These are phyloP conservation scores for Datisca glomerata DNA, from an alignment of 306 rosid genomes.

Conservation along the genomic window DNA sequence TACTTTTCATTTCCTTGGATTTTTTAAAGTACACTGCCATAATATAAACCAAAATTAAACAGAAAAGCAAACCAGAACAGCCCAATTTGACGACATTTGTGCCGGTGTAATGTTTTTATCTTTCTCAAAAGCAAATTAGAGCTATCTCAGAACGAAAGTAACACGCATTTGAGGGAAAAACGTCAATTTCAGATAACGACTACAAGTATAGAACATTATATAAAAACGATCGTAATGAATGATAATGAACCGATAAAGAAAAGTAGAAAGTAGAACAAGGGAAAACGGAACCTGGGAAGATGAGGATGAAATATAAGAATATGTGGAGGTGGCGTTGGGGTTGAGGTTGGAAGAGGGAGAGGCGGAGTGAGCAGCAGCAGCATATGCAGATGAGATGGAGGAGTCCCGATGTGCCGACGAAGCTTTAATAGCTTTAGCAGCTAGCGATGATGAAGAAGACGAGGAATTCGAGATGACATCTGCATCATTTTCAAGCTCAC, in stretches of 20 bases:
- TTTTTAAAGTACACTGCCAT: no score
- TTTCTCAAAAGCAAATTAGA: no score
- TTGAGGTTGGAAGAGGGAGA: conserved; percentile 21
- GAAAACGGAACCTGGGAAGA: conserved; percentile 9
- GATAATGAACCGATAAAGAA: not conserved
- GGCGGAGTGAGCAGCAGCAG: conserved; percentile 37
- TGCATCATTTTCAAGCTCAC: conserved; percentile 8
- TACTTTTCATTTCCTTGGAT: no score
- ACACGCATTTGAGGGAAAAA: no score
- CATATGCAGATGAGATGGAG: conserved; percentile 83
- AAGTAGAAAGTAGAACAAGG: conserved; percentile 12
- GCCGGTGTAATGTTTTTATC: no score
- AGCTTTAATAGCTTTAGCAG: conserved; percentile 88
- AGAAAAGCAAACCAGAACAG: no score
- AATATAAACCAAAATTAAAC: no score
- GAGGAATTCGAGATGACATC: conserved; percentile 16
- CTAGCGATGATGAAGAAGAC: conserved; percentile 48
- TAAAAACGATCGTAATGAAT: not conserved
- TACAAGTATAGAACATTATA: not conserved
- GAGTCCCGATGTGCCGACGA: conserved; percentile 86
- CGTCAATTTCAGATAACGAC: no score
- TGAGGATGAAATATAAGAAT: conserved; percentile 8
- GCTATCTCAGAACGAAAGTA: no score
- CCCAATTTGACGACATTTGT: no score
- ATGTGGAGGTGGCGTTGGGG: conserved; percentile 1